Conservation (phyloP, 345 rosid genomes). For the Reutealis trisperma region DNA sequence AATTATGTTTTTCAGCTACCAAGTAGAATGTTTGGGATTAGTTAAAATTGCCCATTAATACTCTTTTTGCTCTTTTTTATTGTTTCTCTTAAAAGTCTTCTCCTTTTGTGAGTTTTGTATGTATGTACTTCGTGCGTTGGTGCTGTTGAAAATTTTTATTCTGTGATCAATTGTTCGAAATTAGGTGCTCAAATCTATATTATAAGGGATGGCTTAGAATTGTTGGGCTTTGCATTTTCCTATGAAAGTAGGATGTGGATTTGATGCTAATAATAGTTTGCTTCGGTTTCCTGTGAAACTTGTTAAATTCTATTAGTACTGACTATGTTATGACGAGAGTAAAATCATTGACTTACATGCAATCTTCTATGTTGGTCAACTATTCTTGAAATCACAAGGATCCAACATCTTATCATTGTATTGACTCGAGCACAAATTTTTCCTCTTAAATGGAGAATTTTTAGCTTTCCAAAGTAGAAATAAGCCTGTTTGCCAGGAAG, state of each 20-base stretch:
- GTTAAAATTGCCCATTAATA: background rate
- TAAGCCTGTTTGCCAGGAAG: no score
- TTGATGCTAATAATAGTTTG: background rate
- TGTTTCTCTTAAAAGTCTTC: background rate
- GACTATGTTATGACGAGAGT: background rate
- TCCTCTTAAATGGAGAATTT: background rate
- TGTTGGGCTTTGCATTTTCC: constrained; percentile 7
- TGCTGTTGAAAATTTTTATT: background rate
- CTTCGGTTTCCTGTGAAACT: background rate
- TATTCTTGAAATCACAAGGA: constrained; percentile 1
- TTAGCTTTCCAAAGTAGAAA: background rate
- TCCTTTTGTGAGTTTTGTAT: background rate
- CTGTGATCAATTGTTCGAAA: no score
- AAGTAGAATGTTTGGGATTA: constrained; percentile 9
- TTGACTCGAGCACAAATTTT: background rate
- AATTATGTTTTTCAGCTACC: background rate
- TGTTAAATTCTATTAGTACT: background rate
- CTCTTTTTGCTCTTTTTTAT: background rate
- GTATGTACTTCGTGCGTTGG: background rate
- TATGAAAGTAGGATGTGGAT: background rate
- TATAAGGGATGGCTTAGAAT: background rate
- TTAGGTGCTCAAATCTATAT: background rate
- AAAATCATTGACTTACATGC: background rate
- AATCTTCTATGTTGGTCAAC: background rate
- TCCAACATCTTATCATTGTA: background rate